Evolutionary conservation across 2,329 filamentous ascomycete genomes (phyloP).

Genomic region (Fusarium sp.): DNA sequence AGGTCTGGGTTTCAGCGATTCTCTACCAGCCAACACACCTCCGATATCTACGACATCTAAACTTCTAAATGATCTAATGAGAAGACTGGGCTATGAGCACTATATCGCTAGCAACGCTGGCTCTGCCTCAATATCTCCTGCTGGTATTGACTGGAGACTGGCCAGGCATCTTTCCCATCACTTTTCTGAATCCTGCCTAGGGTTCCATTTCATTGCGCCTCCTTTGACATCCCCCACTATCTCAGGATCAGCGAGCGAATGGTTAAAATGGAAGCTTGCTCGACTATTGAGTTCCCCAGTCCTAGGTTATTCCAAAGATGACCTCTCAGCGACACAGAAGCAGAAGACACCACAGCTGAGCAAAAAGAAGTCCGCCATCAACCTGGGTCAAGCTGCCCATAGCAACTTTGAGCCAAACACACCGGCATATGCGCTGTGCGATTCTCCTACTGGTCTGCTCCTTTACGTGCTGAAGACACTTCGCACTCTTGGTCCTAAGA

Average conservation of each 20-base stretch:
- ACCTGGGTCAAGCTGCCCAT: constrained; percentile 50
- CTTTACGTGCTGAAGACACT: constrained; percentile 66
- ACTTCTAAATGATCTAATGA: constrained; percentile 71
- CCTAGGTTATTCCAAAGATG: constrained; percentile 68
- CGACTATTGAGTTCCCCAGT: constrained; percentile 60
- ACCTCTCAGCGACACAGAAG: constrained; percentile 60
- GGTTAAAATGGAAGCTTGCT: constrained; percentile 69
- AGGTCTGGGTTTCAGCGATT: constrained; percentile 75
- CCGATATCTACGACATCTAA: constrained; percentile 66
- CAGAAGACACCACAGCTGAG: constrained; percentile 20
- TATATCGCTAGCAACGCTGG: constrained; percentile 70
- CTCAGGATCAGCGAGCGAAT: constrained; percentile 59
- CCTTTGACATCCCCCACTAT: constrained; percentile 63
- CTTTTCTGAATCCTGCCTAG: constrained; percentile 65
- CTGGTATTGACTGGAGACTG: constrained; percentile 65
- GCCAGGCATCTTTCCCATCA: constrained; percentile 61
- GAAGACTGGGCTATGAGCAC: constrained; percentile 66
- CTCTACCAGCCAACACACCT: constrained; percentile 63
- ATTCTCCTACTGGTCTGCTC: constrained; percentile 70
- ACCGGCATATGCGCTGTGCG: constrained; percentile 70
- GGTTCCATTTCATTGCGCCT: constrained; percentile 71
- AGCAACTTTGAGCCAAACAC: constrained; percentile 64
- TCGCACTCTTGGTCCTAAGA: constrained; percentile 55
- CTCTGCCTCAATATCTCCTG: constrained; percentile 59
- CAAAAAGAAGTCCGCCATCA: constrained; percentile 26